Evolutionary conservation across 2,329 filamentous ascomycete genomes (phyloP), one percentile per base, ranked within the genome.

Genomic region (Botrytis hyacinthi): DNA sequence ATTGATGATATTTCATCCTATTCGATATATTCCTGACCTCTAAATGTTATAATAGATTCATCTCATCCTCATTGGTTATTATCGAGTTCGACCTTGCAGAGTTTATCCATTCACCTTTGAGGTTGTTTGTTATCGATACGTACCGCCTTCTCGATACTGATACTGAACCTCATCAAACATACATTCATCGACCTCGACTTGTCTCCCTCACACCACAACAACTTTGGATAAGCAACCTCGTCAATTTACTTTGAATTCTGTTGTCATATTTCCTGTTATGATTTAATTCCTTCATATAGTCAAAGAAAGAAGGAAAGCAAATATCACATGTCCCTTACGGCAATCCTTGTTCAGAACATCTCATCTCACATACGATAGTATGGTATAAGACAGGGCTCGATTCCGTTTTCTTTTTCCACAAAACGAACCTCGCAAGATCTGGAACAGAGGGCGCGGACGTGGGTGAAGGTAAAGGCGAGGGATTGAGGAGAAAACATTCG

Each of bases 321-420:
- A 35, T 37, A 35, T 35, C 42, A 37, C 32, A 54, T 29, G n/a
- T 54, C 26, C 42, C 20, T 35, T 10, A 16, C 46, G 20, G 42
- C 42, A 35, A 48, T 29, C 20, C 62, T 42, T 1, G 48, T 68
- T 40, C 48, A 48, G 20, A 7, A 22, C 26, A 68, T 26, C 46
- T 68, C 18, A 68, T 63, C 35, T 63, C 61, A 63, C 51, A 29
- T 54, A 54, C n/a, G 26, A 26, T 51, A n/a, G 48, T n/a, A 54
- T 54, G n/a, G 16, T 32, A 57, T 57, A 48, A 68, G 46, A 57
- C 65, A 40, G 44, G 35, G 18, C 48, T 57, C n/a, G 16, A 42
- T 40, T 54, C 26, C 63, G 40, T 42, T 42, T 63, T 26, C 32
- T 51, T 37, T 42, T 42, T 22, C 35, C 10, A 42, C 35, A 57